A percentile compares a stretch with the other conserved stretches of the same genome.
Evolutionary conservation across 2,329 filamentous ascomycete species (phyloP).

Genomic region (Fusarium sp.): DNA sequence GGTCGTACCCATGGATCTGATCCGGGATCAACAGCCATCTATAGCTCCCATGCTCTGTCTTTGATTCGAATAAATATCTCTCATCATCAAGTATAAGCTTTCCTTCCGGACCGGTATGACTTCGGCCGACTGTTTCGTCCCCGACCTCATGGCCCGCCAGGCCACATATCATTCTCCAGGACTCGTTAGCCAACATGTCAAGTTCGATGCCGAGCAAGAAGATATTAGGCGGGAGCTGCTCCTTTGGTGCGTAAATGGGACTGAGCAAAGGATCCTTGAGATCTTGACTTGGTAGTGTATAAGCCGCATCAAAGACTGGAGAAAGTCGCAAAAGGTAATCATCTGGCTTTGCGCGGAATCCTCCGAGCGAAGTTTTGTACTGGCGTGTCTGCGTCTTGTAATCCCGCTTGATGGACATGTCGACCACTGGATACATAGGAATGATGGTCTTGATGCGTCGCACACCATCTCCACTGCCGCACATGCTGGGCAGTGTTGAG

Average conservation of each 20-base stretch:
- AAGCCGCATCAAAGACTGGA: conserved; percentile 29
- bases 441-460: conserved; percentile 17
- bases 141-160: not conserved
- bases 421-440: conserved; percentile 14
- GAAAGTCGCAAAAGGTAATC: conserved; percentile 20
- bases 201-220: conserved; percentile 29
- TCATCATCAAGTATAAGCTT: conserved; percentile 30
- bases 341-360: conserved; percentile 7
- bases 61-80: conserved; percentile 21
- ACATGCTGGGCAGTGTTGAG: conserved; percentile 24
- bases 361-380: conserved; percentile 23
- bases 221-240: conserved; percentile 5
- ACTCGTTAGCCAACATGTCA: conserved; percentile 27
- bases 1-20: conserved; percentile 33
- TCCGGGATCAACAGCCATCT: conserved; percentile 34
- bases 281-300: conserved; percentile 11
- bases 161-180: conserved; percentile 25
- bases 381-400: conserved; percentile 23
- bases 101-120: not conserved
- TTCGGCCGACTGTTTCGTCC: conserved; percentile 11
- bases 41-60: conserved; percentile 4
- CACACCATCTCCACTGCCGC: conserved; percentile 26
- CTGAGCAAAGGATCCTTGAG: conserved; percentile 21
- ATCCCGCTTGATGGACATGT: conserved; percentile 14
- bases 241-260: conserved; percentile 17